A percentile compares a stretch with the other conserved stretches of the same genome.
Evolutionary conservation across 2,329 filamentous ascomycete genomes (phyloP).

Genomic region (Elsinoe ampelina): DNA sequence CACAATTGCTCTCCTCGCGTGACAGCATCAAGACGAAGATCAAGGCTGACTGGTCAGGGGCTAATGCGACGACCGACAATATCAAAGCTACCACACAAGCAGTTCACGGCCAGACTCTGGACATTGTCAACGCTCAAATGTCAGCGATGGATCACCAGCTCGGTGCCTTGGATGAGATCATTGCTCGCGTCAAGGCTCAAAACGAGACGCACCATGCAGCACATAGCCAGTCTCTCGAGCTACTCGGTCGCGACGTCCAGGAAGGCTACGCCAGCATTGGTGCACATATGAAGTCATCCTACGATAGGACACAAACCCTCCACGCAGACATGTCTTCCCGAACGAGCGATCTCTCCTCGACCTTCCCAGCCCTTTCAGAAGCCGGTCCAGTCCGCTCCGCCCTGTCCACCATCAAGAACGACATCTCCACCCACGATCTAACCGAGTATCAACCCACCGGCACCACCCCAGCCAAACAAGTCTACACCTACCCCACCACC

Average conservation of each 20-base stretch:
- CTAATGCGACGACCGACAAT: constrained; percentile 69
- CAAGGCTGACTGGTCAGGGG: constrained; percentile 74
- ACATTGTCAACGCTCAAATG: constrained; percentile 83
- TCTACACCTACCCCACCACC: constrained; percentile 70
- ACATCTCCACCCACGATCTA: constrained; percentile 56
- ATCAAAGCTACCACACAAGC: constrained; percentile 77
- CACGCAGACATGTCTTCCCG: constrained; percentile 47
- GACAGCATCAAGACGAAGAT: constrained; percentile 73
- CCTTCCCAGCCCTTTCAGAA: constrained; percentile 50
- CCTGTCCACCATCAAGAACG: constrained; percentile 59
- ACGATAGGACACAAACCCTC: constrained; percentile 59
- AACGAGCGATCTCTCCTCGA: constrained; percentile 48
- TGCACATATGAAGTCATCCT: constrained; percentile 59
- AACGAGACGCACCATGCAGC: constrained; percentile 68
- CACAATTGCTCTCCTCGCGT: constrained; percentile 61
- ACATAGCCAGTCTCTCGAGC: constrained; percentile 57
- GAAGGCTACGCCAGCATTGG: constrained; percentile 64
- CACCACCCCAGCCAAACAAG: constrained; percentile 68
- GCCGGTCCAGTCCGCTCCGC: constrained; percentile 55
- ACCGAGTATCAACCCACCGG: constrained; percentile 80
- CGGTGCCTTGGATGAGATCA: constrained; percentile 81
- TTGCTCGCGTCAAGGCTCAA: constrained; percentile 68
- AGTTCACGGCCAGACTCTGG: constrained; percentile 82
- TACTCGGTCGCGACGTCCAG: constrained; percentile 59
- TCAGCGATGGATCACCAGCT: constrained; percentile 81